Percentiles rank a stretch among this genome's conserved stretches.
These are phyloP conservation scores for Cnidoscolus chayamansa DNA, from an alignment of 441 rosid species.

Conservation along the genomic window DNA sequence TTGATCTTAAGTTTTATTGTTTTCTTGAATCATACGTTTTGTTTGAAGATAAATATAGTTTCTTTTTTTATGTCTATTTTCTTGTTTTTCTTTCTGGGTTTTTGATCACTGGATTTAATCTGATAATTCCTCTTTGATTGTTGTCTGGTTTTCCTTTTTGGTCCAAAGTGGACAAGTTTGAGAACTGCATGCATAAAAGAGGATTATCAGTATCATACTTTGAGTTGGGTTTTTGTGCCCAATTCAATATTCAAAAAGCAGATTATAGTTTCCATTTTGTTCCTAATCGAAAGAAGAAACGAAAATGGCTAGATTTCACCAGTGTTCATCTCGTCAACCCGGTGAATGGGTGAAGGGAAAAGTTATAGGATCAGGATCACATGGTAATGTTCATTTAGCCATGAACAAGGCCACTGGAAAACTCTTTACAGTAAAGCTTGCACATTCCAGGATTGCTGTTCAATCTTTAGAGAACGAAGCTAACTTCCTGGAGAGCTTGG, in stretches of 20 bases:
- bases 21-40: neutral
- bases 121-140: neutral
- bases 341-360: constrained; percentile 34
- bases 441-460: constrained; percentile 15
- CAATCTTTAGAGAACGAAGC: constrained; percentile 32
- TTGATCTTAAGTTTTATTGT: neutral
- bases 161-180: neutral
- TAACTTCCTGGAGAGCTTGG: constrained; percentile 29
- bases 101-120: neutral
- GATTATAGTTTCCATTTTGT: neutral
- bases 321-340: constrained; percentile 13
- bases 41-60: neutral
- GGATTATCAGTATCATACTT: constrained; percentile 6
- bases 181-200: constrained; percentile 17
- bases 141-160: too few relatives aligned
- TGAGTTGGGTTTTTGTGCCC: constrained; percentile 22
- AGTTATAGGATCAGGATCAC: constrained; percentile 36
- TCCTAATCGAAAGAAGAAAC: neutral
- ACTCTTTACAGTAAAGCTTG: constrained; percentile 34
- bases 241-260: constrained; percentile 8
- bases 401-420: constrained; percentile 32
- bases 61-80: neutral
- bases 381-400: constrained; percentile 40
- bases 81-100: neutral
- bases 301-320: constrained; percentile 22